A percentile compares a stretch with the other conserved stretches of the same genome.
Evolutionary conservation across 352 stramenopile species (phyloP).

Genomic region (Pythium vanterpoolii): DNA sequence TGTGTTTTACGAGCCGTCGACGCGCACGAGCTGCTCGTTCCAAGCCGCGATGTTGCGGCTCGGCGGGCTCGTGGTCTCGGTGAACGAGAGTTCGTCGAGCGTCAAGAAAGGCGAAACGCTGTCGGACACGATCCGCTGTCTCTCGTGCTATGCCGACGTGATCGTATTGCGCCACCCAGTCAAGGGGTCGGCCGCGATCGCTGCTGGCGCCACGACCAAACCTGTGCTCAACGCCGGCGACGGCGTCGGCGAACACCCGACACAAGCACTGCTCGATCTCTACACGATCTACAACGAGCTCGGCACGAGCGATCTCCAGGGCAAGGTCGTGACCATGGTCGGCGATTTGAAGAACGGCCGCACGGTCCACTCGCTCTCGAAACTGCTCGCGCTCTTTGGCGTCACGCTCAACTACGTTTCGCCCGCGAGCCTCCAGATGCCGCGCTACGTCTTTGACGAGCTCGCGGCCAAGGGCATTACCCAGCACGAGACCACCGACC

Average conservation of each 20-base stretch:
- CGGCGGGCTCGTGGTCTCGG: constrained; percentile 92
- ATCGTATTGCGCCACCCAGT: constrained; percentile 94
- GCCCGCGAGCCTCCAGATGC: constrained; percentile 86
- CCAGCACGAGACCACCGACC: constrained; percentile 83
- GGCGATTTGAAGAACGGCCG: constrained; percentile 99
- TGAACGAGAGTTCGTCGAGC: constrained; percentile 93
- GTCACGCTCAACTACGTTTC: constrained; percentile 92
- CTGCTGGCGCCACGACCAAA: constrained; percentile 79
- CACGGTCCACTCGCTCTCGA: constrained; percentile 97
- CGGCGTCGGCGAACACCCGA: constrained; percentile 98
- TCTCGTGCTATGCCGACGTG: constrained; percentile 96
- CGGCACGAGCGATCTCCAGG: constrained; percentile 53
- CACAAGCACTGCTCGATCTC: constrained; percentile 97
- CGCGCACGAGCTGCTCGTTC: constrained; percentile 97
- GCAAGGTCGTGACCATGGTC: constrained; percentile 95
- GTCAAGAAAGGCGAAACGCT: constrained; percentile 98
- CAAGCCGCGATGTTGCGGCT: constrained; percentile 97
- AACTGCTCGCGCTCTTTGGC: constrained; percentile 91
- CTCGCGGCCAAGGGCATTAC: constrained; percentile 59
- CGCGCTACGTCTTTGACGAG: constrained; percentile 77
- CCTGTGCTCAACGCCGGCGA: constrained; percentile 95
- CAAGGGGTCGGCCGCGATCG: constrained; percentile 81
- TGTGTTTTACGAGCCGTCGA: constrained; percentile 99
- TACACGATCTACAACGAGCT: constrained; percentile 96
- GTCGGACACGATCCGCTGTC: constrained; percentile 95